phyloP scores from a whole-genome alignment of 164 flowering plant genomes.

The Litsea cubeba region DNA sequence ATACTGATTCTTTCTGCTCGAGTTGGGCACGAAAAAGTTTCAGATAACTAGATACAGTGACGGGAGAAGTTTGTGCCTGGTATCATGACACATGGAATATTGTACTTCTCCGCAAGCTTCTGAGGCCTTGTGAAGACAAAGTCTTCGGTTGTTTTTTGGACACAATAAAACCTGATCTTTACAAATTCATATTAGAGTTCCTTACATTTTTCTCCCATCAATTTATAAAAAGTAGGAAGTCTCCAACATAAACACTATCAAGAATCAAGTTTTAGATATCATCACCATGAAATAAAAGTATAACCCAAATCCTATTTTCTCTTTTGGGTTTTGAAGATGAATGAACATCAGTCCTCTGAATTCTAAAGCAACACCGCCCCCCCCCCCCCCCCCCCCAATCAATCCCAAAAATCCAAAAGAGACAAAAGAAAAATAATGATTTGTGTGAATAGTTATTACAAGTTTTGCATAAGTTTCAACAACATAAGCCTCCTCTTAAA shows the following conservation, averaged over 20 bases:
- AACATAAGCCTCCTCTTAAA: not conserved
- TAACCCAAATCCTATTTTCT: not conserved
- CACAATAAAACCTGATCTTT: conserved; percentile 1
- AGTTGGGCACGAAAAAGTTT: conserved; percentile 11
- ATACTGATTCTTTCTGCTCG: conserved; percentile 13
- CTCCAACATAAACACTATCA: too few species aligned
- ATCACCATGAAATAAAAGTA: not conserved
- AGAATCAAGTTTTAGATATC: not conserved
- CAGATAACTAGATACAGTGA: conserved; percentile 16
- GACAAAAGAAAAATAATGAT: too few species aligned
- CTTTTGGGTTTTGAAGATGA: not conserved
- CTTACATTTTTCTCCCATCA: conserved; percentile 3
- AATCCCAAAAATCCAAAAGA: too few species aligned
- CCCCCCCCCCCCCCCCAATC: not conserved
- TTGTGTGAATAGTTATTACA: too few species aligned
- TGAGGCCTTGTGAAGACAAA: not conserved
- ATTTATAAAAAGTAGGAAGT: not conserved
- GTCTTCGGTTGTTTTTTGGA: conserved; percentile 4
- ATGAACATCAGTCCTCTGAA: not conserved
- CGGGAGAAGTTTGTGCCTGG: conserved; percentile 18
- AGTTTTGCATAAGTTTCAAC: not conserved
- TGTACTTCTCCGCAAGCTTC: not conserved
- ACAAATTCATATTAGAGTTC: not conserved
- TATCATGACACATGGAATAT: conserved; percentile 8
- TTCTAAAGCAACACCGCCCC: not conserved